These are phyloP conservation scores for Protomyces lactucae-debilis DNA, from an alignment of 1,139 yeast genomes.

Conservation along the genomic window DNA sequence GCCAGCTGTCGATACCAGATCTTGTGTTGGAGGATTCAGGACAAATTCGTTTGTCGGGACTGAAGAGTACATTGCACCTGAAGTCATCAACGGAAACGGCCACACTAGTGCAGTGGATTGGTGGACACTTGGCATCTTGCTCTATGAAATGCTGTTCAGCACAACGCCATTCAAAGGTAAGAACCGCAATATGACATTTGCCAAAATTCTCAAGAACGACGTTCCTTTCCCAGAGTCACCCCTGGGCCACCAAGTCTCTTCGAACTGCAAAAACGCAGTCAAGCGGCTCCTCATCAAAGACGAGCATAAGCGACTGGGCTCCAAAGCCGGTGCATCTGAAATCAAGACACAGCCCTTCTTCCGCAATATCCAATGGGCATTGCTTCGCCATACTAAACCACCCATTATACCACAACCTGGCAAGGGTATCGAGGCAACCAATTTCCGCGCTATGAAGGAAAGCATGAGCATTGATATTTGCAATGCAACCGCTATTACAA, in stretches of 20 bases:
- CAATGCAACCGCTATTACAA: conserved; percentile 32
- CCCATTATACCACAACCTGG: conserved; percentile 90
- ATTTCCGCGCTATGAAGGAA: conserved; percentile 38
- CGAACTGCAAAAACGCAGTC: conserved; percentile 71
- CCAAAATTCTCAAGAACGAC: conserved; percentile 77
- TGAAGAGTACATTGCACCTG: conserved; percentile 97
- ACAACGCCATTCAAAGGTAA: conserved; percentile 94
- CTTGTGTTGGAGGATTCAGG: conserved; percentile 90
- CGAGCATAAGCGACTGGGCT: conserved; percentile 81
- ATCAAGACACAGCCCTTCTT: conserved; percentile 85
- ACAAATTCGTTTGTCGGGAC: conserved; percentile 98
- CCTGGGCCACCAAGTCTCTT: conserved; percentile 52
- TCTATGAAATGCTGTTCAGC: conserved; percentile 91
- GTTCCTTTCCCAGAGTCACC: conserved; percentile 57
- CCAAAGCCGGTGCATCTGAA: conserved; percentile 90
- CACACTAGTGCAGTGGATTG: conserved; percentile 98
- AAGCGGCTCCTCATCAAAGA: conserved; percentile 80
- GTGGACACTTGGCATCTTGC: conserved; percentile 95
- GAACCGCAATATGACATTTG: conserved; percentile 80
- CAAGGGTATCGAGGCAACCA: conserved; percentile 44
- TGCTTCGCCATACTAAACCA: conserved; percentile 83
- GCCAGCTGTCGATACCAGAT: conserved; percentile 72
- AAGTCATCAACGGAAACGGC: conserved; percentile 92
- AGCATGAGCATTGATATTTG: conserved; percentile 40
- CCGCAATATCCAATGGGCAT: conserved; percentile 90